phyloP scores from a whole-genome alignment of 1,284 basidiomycete genomes.

The Heterobasidion parviporum region DNA sequence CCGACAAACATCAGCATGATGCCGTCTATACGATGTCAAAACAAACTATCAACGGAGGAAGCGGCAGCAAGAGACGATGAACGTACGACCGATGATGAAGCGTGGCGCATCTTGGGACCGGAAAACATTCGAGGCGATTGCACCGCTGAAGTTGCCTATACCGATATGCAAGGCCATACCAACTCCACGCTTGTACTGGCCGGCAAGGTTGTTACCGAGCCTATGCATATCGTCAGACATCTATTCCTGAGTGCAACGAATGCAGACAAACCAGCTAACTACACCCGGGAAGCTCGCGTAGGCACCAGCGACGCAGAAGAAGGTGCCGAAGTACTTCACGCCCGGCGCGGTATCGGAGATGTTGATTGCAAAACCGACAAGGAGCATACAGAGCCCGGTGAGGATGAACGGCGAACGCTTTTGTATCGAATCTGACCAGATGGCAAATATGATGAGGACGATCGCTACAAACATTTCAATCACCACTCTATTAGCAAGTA shows the following conservation, averaged over 20 bases:
- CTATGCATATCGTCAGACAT: constrained; percentile 15
- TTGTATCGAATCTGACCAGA: constrained; percentile 50
- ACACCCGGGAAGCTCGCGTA: constrained; percentile 58
- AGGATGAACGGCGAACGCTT: constrained; percentile 56
- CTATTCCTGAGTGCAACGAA: background rate
- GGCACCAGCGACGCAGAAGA: constrained; percentile 50
- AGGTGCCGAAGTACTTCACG: constrained; percentile 63
- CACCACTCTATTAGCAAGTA: background rate
- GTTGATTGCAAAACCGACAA: constrained; percentile 61
- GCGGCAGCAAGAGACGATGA: background rate
- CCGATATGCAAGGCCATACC: constrained; percentile 60
- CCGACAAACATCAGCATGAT: constrained; percentile 62
- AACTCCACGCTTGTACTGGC: constrained; percentile 60
- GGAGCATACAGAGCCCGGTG: constrained; percentile 39
- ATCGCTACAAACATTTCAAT: constrained; percentile 29
- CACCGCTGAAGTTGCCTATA: constrained; percentile 46
- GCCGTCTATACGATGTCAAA: constrained; percentile 33
- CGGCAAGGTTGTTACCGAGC: constrained; percentile 53
- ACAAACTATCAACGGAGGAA: background rate
- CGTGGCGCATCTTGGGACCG: constrained; percentile 48
- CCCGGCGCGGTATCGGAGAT: constrained; percentile 40
- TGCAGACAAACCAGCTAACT: constrained; percentile 47
- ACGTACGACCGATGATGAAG: constrained; percentile 53
- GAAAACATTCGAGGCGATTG: constrained; percentile 55
- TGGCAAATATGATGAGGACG: constrained; percentile 40